A percentile compares a stretch with the other conserved stretches of the same genome.
These are phyloP conservation scores for Mallotus repandus DNA, from an alignment of 441 rosid genomes.

Conservation along the genomic window DNA sequence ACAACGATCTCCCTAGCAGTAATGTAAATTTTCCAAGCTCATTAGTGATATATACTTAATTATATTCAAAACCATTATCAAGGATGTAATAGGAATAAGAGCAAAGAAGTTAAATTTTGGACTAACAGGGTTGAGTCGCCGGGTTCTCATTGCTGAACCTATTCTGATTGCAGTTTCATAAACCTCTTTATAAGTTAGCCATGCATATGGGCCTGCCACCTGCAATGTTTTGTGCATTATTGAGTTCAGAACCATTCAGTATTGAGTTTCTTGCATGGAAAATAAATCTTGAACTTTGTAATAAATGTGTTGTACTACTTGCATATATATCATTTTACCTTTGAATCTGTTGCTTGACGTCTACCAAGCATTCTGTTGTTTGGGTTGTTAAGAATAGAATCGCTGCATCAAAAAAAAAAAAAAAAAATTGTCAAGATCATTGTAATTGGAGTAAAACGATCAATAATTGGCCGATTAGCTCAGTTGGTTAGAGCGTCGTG, in stretches of 20 bases:
- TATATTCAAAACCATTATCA: background rate
- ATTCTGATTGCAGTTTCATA: slow-evolving; percentile 54
- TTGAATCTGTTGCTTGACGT: slow-evolving; percentile 55
- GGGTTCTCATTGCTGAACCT: slow-evolving; percentile 75
- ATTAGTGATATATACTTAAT: background rate
- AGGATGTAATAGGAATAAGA: background rate
- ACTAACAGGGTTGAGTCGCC: slow-evolving; percentile 67
- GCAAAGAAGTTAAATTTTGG: background rate
- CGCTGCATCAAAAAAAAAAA: slow-evolving; percentile 34
- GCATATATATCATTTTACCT: slow-evolving; percentile 36
- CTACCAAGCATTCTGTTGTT: slow-evolving; percentile 64
- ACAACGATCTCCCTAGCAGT: slow-evolving; percentile 66
- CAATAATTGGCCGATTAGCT: slow-evolving; percentile 52
- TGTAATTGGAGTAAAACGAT: background rate
- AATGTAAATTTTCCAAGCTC: background rate
- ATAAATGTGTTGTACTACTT: background rate
- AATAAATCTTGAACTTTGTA: background rate
- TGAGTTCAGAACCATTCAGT: no score
- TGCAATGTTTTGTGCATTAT: slow-evolving; percentile 18
- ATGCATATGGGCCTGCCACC: slow-evolving; percentile 68
- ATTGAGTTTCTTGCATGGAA: background rate
- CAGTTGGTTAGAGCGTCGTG: slow-evolving; percentile 91
- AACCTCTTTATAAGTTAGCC: slow-evolving; percentile 79
- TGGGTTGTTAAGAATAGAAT: slow-evolving; percentile 47
- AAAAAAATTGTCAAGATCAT: background rate